Evolutionary conservation across 2,329 filamentous ascomycete genomes (phyloP), one percentile per base, ranked within the genome.

Genomic region (Herpotrichia juniperi): DNA sequence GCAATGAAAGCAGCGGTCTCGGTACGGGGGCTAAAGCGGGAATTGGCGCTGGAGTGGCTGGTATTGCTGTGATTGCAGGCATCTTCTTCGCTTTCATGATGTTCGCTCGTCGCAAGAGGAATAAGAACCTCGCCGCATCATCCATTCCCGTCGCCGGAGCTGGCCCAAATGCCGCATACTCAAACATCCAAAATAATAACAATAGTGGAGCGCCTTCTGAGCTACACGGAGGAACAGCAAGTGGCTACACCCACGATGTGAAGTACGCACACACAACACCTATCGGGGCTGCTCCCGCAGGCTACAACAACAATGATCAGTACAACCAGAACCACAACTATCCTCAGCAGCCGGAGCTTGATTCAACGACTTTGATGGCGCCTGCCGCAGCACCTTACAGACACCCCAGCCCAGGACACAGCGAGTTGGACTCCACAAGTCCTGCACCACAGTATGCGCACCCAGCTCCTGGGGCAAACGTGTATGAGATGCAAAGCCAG

Each of bases 11-110:
- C 17, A 37, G 34, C 14, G 26, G 42, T 4, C 42, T 45, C 4
- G 32, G 42, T 21, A 31, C 26, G 10, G 42, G 42, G 10, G 42
- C 42, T 9, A 45, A 45, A 45, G 26, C 26, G 3, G 42, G 42
- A 4, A 45, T 45, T 9, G 42, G 42, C 10, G 42, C 42, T 3
- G 42, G 42, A 3, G 42, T 45, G 6, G 42, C 22, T 11, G 42
- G 24, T 11, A 26, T 31, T 2, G 42, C 26, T 6, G 11, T 45
- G 4, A 21, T 45, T n/a, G 42, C 42, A 2, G 22, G 11, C 25
- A 14, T 45, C 24, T 19, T 45, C 26, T 30, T 32, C 24, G 42
- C 24, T 4, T 45, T 31, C 42, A 28, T 28, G 22, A 12, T 45
- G 14, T 45, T 31, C 42, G 14, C 25, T 9, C 24, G 42, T 4